Conservation (phyloP, 176 grass and related monocot genomes). For the Raddia distichophylla region DNA sequence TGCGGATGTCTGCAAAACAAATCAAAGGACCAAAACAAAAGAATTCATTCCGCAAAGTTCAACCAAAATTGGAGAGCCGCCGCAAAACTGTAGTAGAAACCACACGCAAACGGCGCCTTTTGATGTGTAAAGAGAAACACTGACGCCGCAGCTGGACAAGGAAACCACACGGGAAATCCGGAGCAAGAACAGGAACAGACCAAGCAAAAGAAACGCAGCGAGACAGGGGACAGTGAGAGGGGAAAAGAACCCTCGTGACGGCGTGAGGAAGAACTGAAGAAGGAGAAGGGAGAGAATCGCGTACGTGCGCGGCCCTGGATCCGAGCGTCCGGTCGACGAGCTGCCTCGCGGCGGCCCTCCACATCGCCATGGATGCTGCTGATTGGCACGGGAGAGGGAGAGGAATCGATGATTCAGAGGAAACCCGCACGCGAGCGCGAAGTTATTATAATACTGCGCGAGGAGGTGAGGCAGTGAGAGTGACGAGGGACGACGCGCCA, state of each 20-base stretch:
- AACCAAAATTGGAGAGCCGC: background rate
- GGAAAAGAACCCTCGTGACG: background rate
- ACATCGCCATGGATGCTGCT: conserved; percentile 54
- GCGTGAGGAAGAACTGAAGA: background rate
- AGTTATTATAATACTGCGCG: no score
- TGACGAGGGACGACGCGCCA: background rate
- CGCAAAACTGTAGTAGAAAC: background rate
- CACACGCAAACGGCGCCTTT: no score
- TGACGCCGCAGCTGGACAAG: background rate
- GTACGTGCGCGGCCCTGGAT: conserved; percentile 36
- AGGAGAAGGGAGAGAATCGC: background rate
- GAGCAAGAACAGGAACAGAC: background rate
- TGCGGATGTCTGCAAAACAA: conserved; percentile 59
- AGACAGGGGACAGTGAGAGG: background rate
- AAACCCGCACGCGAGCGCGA: background rate
- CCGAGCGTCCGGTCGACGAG: conserved; percentile 44
- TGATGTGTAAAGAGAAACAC: background rate
- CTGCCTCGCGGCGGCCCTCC: conserved; percentile 41
- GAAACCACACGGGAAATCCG: background rate
- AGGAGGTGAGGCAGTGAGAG: background rate
- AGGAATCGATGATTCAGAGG: background rate
- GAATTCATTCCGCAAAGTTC: background rate
- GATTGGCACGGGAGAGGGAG: background rate
- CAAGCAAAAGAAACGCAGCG: background rate
- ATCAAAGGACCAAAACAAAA: background rate